These are phyloP conservation scores for Pseudophaeomoniella oleicola DNA, from an alignment of 2,329 filamentous ascomycete species.

Conservation along the genomic window DNA sequence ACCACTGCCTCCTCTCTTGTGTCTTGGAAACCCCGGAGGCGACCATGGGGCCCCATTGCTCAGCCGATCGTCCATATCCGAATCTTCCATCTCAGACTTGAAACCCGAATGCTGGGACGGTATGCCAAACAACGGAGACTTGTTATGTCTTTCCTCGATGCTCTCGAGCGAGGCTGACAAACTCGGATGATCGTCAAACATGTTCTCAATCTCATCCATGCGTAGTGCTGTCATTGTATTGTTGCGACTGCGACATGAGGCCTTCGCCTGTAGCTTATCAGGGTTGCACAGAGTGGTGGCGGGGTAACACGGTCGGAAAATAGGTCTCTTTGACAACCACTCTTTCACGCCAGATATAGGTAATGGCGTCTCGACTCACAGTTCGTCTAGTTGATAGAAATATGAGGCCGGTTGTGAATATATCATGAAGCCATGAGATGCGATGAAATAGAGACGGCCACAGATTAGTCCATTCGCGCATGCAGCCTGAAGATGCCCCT, in stretches of 20 bases:
- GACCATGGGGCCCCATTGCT: conserved; percentile 41
- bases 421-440: no score
- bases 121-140: conserved; percentile 37
- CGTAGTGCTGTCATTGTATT: background rate
- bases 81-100: conserved; percentile 33
- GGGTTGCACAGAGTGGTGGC: conserved; percentile 2
- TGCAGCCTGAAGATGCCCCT: no score
- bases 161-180: conserved; percentile 47
- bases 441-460: no score
- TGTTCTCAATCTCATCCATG: conserved; percentile 26
- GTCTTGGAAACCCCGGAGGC: conserved; percentile 43
- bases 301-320: conserved; percentile 6
- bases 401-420: no score
- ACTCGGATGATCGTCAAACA: conserved; percentile 44
- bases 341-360: no score
- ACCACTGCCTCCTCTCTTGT: conserved; percentile 30
- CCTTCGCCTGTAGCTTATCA: background rate
- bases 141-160: conserved; percentile 41
- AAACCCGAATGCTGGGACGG: conserved; percentile 51
- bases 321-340: conserved; percentile 5
- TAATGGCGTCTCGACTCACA: no score
- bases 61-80: conserved; percentile 28
- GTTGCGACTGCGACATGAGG: background rate
- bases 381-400: no score
- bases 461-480: no score